A percentile compares a stretch with the other conserved stretches of the same genome.
Conservation (phyloP, 2,329 filamentous ascomycete species). For the Ophiostoma montium region DNA sequence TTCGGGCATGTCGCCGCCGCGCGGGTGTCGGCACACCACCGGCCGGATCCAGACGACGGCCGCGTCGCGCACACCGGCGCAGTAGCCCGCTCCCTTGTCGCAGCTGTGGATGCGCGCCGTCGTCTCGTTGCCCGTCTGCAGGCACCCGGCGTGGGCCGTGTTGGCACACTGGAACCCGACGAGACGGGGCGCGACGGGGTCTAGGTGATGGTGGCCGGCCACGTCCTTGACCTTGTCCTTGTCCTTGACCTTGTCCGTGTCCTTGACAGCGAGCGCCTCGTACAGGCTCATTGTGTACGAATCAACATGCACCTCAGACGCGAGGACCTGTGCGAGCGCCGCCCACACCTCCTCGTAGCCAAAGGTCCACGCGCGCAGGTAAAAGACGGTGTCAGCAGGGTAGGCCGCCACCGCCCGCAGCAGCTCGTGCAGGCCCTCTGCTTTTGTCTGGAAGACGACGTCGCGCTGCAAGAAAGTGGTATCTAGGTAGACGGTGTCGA, state of each 20-base stretch:
- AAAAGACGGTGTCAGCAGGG: slow-evolving; percentile 61
- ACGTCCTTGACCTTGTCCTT: too few species aligned
- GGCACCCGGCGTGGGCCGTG: slow-evolving; percentile 49
- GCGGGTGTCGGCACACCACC: slow-evolving; percentile 49
- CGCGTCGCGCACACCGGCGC: slow-evolving; percentile 29
- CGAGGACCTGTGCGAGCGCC: slow-evolving; percentile 56
- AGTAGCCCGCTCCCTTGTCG: slow-evolving; percentile 52
- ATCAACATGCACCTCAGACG: slow-evolving; percentile 62
- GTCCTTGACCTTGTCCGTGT: too few species aligned
- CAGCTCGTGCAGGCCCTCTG: slow-evolving; percentile 62
- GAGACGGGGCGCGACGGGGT: slow-evolving; percentile 50
- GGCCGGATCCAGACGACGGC: slow-evolving; percentile 64
- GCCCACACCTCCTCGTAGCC: slow-evolving; percentile 84
- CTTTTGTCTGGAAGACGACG: slow-evolving; percentile 43
- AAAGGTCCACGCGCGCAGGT: slow-evolving; percentile 83
- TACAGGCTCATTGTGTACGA: slow-evolving; percentile 67
- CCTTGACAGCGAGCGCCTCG: slow-evolving; percentile 26
- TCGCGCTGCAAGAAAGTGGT: slow-evolving; percentile 51
- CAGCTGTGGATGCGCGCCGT: slow-evolving; percentile 67
- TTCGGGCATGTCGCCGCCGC: slow-evolving; percentile 53
- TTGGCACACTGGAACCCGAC: slow-evolving; percentile 68
- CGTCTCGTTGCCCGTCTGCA: slow-evolving; percentile 33
- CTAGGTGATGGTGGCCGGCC: too few species aligned
- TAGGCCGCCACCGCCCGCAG: slow-evolving; percentile 54
- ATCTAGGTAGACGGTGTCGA: slow-evolving; percentile 81